Conservation (phyloP, 257 asterid genomes). For the Jasminum sambac region DNA sequence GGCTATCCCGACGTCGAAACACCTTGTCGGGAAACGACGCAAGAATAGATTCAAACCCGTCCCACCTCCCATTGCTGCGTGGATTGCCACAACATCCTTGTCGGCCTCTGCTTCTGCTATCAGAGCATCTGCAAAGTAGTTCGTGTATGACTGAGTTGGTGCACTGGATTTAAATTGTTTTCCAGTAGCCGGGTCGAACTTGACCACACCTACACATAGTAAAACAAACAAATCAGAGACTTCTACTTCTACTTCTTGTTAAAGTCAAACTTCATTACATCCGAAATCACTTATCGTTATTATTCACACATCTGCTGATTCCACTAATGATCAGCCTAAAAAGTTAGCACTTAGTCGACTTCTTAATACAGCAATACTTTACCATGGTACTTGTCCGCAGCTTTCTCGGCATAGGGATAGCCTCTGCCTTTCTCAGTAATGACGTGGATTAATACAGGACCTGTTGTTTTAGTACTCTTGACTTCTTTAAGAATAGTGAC, state of each 20-base stretch:
- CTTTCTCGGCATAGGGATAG: conserved; percentile 91
- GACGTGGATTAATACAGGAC: conserved; percentile 92
- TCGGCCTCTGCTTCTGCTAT: conserved; percentile 90
- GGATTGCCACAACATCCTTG: conserved; percentile 83
- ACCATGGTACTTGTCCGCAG: conserved; percentile 97
- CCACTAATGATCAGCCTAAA: too few relatives aligned
- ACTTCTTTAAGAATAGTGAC: conserved; percentile 80
- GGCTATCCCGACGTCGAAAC: conserved; percentile 95
- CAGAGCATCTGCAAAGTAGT: conserved; percentile 93
- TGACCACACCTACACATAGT: conserved; percentile 63
- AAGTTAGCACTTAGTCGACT: too few relatives aligned
- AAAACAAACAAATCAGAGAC: neutral
- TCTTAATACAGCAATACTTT: conserved; percentile 8
- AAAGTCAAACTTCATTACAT: too few relatives aligned
- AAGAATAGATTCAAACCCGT: conserved; percentile 88
- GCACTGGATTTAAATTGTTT: conserved; percentile 79
- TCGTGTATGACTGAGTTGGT: conserved; percentile 81
- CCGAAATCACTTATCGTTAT: too few relatives aligned
- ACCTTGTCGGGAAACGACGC: conserved; percentile 77
- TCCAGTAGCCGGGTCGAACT: conserved; percentile 94
- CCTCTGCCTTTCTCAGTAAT: conserved; percentile 97
- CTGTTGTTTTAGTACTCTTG: conserved; percentile 79
- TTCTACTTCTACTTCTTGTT: too few relatives aligned
- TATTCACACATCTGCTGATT: too few relatives aligned
- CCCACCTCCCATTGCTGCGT: conserved; percentile 99